Evolutionary conservation across 192 early-diverging fungal genomes (phyloP).

Genomic region (Linnemannia exigua): DNA sequence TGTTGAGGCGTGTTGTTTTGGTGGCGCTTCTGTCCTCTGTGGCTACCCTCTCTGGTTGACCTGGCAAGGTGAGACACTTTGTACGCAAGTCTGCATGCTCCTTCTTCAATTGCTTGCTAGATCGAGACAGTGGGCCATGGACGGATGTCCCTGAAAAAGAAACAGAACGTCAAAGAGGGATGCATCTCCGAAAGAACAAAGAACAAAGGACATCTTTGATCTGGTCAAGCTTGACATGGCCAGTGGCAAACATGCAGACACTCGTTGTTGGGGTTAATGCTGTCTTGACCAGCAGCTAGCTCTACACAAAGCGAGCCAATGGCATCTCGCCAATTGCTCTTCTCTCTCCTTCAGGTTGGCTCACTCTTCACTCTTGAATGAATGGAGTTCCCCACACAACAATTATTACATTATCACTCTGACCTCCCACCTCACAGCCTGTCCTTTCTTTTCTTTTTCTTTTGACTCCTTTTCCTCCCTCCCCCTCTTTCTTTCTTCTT

Average conservation of each 20-base stretch:
- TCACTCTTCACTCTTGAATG: neutral
- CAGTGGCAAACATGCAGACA: neutral
- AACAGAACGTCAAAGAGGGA: neutral
- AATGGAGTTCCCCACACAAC: neutral
- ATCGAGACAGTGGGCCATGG: neutral
- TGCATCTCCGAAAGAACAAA: neutral
- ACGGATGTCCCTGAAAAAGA: neutral
- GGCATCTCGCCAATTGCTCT: slow-evolving; percentile 1
- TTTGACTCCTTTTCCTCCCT: neutral
- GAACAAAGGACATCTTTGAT: too few species aligned
- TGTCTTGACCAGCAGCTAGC: neutral
- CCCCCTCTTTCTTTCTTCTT: neutral
- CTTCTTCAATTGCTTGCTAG: neutral
- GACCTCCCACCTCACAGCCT: neutral
- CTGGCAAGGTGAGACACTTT: neutral
- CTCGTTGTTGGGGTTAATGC: neutral
- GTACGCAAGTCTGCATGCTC: neutral
- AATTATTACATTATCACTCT: neutral
- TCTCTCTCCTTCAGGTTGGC: neutral
- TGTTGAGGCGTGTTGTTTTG: too few species aligned
- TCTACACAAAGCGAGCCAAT: slow-evolving; percentile 1
- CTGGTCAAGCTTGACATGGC: neutral
- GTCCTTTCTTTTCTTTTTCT: neutral
- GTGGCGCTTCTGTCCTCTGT: neutral
- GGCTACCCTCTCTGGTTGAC: neutral